Evolutionary conservation across 1,284 basidiomycete genomes (phyloP).

Genomic region (Malassezia slooffiae): DNA sequence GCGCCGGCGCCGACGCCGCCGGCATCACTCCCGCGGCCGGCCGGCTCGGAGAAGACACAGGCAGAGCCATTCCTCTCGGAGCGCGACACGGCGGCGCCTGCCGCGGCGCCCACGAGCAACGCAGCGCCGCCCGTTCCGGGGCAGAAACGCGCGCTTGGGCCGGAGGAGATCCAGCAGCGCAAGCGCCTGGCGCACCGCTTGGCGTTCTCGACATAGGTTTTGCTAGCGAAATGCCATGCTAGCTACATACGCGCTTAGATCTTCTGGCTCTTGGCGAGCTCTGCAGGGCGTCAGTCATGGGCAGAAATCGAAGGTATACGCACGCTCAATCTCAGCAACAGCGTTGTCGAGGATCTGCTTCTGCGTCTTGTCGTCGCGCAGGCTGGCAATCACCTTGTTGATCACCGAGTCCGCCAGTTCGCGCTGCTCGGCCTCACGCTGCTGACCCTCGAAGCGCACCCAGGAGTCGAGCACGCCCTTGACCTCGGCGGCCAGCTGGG

Average conservation of each 20-base stretch:
- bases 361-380: conserved; percentile 85
- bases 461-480: conserved; percentile 93
- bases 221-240: too few relatives aligned
- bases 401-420: conserved; percentile 79
- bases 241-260: too few relatives aligned
- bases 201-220: conserved; percentile 7
- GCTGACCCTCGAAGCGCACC: conserved; percentile 93
- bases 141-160: conserved; percentile 19
- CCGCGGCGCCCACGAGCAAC: conserved; percentile 13
- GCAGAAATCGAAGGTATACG: conserved; percentile 47
- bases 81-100: conserved; percentile 1
- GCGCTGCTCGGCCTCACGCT: conserved; percentile 89
- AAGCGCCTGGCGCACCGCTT: conserved; percentile 25
- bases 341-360: conserved; percentile 77
- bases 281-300: conserved; percentile 14
- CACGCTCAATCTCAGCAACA: conserved; percentile 82
- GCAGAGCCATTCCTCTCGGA: conserved; percentile 23
- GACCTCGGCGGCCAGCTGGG: conserved; percentile 73
- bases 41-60: conserved; percentile 18
- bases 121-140: too few relatives aligned
- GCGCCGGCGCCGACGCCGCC: conserved; percentile 31
- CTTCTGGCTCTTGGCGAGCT: conserved; percentile 44
- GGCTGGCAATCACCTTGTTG: conserved; percentile 66
- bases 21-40: conserved; percentile 30
- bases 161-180: conserved; percentile 30